phyloP scores from a whole-genome alignment of 139 green algal species.

The Chlorella ohadii region DNA sequence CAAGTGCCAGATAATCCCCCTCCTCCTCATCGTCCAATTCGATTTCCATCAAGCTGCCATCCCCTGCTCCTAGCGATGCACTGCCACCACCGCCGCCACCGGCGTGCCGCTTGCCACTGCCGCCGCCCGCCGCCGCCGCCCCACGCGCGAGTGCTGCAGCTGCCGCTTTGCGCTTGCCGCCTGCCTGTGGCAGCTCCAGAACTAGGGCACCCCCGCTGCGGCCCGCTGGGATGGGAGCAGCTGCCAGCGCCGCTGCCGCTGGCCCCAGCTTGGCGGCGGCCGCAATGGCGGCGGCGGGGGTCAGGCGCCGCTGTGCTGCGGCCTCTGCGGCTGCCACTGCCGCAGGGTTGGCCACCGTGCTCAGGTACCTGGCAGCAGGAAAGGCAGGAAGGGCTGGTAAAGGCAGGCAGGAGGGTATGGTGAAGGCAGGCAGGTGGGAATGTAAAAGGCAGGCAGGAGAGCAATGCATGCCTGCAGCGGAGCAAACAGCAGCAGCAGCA shows the following conservation, averaged over 20 bases:
- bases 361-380: conserved; percentile 22
- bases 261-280: background rate
- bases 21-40: conserved; percentile 21
- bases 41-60: background rate
- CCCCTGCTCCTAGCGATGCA: background rate
- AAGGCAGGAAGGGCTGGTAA: background rate
- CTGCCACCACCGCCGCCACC: background rate
- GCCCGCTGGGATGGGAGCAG: conserved; percentile 13
- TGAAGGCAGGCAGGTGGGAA: no score
- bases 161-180: background rate
- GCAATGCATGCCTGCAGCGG: no score
- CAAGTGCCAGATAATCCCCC: background rate
- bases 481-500: background rate
- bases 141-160: background rate
- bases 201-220: background rate
- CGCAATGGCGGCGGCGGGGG: conserved; percentile 20
- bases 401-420: background rate
- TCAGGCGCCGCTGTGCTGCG: background rate
- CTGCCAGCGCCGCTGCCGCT: conserved; percentile 8
- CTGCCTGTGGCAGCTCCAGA: conserved; percentile 8
- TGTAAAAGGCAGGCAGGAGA: no score
- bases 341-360: conserved; percentile 39
- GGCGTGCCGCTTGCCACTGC: background rate
- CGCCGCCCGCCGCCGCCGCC: background rate
- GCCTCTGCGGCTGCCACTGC: conserved; percentile 8